Base-by-base conservation (phyloP, 1,284 basidiomycete species). In the Leccinum pachyderme region DNA sequence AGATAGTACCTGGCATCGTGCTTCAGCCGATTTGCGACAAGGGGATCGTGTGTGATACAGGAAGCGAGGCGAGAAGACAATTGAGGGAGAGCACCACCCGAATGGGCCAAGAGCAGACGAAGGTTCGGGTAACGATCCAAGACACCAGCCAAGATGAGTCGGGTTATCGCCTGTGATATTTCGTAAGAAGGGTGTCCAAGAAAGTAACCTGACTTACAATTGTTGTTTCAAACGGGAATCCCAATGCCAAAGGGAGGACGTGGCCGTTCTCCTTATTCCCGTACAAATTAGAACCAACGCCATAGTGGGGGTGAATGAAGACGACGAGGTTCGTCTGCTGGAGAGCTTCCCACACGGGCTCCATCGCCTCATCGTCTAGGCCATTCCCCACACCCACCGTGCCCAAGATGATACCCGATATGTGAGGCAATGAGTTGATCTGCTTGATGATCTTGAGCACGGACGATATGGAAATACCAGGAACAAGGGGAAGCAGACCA, bases 201-300 rank as follows among this genome's bases (percentile, higher is more conserved):
- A 43, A 32, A 52, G 25, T 7, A 35, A 29, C 9, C 13, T 44
- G n/a, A 72, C 85, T 70, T 63, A 91, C 91, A 29, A 84, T 85
- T 2, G 92, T 92, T 18, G 91, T 94, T 72, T 94, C 92, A 63
- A 94, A 89, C 1, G 92, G 92, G 72, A 94, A 93, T 1, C 92
- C 91, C 12, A 94, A 77, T 0, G 91, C 90, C 48, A 94, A 80
- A 2, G 91, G 88, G 24, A 94, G 79, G 31, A 93, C 92, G 60
- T 94, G 91, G 0, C 92, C 92, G 62, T 94, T 92, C 52, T 86
- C 81, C 57, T 77, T 81, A 51, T 82, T 77, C 2, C 91, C 92
- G 79, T 87, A 93, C 11, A 81, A 81, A 54, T 76, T 78, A 25
- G 72, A 68, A 62, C 84, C 84, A 13, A 91, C 81, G 7, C 89